phyloP scores from a whole-genome alignment of 306 rosid species.

The Cicer cuneatum region DNA sequence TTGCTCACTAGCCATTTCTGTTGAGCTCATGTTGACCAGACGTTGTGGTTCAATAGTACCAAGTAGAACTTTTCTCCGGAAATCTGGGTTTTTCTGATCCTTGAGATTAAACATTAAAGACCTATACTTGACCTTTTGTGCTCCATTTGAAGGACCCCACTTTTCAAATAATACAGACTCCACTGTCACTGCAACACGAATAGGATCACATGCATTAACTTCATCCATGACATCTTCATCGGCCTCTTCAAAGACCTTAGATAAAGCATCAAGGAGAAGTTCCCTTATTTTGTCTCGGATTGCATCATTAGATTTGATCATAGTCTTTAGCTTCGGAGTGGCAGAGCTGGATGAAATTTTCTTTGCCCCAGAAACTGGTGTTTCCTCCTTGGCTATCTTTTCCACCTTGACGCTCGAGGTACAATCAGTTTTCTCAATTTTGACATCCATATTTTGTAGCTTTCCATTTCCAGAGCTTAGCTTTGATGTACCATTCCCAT shows the following conservation, averaged over 20 bases:
- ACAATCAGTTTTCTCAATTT: slow-evolving; percentile 55
- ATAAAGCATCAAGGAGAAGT: slow-evolving; percentile 74
- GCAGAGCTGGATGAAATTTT: slow-evolving; percentile 53
- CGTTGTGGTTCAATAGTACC: slow-evolving; percentile 73
- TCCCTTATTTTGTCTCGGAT: slow-evolving; percentile 81
- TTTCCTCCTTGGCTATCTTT: slow-evolving; percentile 62
- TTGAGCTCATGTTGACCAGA: slow-evolving; percentile 71
- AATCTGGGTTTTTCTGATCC: slow-evolving; percentile 93
- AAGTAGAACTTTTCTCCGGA: slow-evolving; percentile 86
- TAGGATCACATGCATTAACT: slow-evolving; percentile 76
- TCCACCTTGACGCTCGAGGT: slow-evolving; percentile 67
- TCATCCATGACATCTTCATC: slow-evolving; percentile 58
- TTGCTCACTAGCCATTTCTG: slow-evolving; percentile 94
- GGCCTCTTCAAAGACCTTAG: slow-evolving; percentile 74
- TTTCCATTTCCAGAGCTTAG: slow-evolving; percentile 53
- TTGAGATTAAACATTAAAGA: slow-evolving; percentile 89
- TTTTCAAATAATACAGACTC: slow-evolving; percentile 85
- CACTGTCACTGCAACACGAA: slow-evolving; percentile 84
- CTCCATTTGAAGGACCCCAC: slow-evolving; percentile 93
- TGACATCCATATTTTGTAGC: slow-evolving; percentile 52
- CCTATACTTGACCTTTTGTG: slow-evolving; percentile 89
- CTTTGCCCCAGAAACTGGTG: slow-evolving; percentile 52
- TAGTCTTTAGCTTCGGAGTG: slow-evolving; percentile 69
- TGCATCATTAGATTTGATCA: slow-evolving; percentile 74
- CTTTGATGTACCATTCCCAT: slow-evolving; percentile 54